Evolutionary conservation across 2,329 filamentous ascomycete species (phyloP).

Genomic region (Microascus cirrosus): DNA sequence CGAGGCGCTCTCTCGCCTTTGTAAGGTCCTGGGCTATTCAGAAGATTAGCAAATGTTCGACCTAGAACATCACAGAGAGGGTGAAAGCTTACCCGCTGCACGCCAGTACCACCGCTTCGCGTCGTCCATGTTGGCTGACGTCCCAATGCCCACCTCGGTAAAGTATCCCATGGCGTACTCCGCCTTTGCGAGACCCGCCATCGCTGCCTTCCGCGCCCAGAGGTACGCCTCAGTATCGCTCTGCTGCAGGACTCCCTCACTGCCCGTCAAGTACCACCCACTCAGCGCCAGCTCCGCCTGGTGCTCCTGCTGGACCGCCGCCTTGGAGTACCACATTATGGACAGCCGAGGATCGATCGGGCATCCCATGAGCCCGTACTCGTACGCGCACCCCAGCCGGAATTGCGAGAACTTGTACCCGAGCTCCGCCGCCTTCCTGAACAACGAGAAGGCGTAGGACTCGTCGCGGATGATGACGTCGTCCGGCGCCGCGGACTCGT

Average conservation of each 20-base stretch:
- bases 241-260: slow-evolving; percentile 76
- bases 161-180: slow-evolving; percentile 95
- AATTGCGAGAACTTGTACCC: slow-evolving; percentile 96
- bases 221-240: slow-evolving; percentile 94
- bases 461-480: slow-evolving; percentile 75
- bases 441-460: slow-evolving; percentile 67
- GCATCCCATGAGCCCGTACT: slow-evolving; percentile 78
- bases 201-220: slow-evolving; percentile 90
- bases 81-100: slow-evolving; percentile 70
- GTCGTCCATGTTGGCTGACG: slow-evolving; percentile 77
- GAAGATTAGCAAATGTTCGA: not conserved
- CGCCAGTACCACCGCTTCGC: slow-evolving; percentile 98
- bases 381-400: slow-evolving; percentile 75
- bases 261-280: slow-evolving; percentile 93
- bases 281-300: slow-evolving; percentile 77
- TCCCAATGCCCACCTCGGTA: slow-evolving; percentile 88
- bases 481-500: slow-evolving; percentile 52
- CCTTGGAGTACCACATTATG: slow-evolving; percentile 89
- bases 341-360: slow-evolving; percentile 72
- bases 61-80: not conserved
- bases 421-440: slow-evolving; percentile 73
- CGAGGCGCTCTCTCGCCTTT: slow-evolving; percentile 83
- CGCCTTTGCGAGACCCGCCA: slow-evolving; percentile 79
- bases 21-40: slow-evolving; percentile 77
- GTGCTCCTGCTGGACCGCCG: slow-evolving; percentile 87